Base-by-base conservation (phyloP, 805 yeast genomes). In the Ogataea philodendri region DNA sequence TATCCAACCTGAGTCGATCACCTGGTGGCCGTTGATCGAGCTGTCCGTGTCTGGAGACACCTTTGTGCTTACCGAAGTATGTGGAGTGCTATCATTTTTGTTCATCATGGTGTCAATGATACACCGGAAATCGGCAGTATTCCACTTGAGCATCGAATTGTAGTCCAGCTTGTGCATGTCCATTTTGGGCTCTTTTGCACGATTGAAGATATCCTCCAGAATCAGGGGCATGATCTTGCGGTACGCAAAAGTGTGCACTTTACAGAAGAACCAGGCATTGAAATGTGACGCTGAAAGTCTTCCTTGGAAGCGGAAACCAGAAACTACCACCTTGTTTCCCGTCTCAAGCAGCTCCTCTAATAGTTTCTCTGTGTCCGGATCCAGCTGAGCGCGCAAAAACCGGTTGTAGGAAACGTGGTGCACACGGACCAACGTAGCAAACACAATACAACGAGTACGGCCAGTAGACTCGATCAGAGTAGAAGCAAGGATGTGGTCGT, bases 401-500 rank as follows among this genome's bases (percentile, higher is more conserved):
- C 16, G 37, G 14, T 23, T 29, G 26, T 41, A 51, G 16, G 17
- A 22, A 5, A 30, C 21, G 33, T 52, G 57, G 9, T 30, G 37
- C n/a, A 45, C 10, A 7, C 54, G 32, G 9, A 40, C 6, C 3
- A 39, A 13, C 5, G 35, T 5, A 3, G 26, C 11, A 9, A 30
- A 20, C 18, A 31, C 30, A 4, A 31, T 21, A 39, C 46, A 47
- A 16, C 41, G 42, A 2, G 44, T 14, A 10, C 46, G 35, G 10
- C 38, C 35, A 4, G 46, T 11, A 7, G 44, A 15, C 15, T 21
- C 30, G 3, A 51, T 14, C 6, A 52, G n/a, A 2, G 27, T 15
- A 1, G 79, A 76, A 36, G 65, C 72, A 20, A 75, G 32, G 7
- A 66, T 49, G 30, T 63, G 55, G 28, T 64, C 72, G 3, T 68